Evolutionary conservation across 768 basidiomycete genomes (phyloP).

Genomic region (Tephrocybe sp.): DNA sequence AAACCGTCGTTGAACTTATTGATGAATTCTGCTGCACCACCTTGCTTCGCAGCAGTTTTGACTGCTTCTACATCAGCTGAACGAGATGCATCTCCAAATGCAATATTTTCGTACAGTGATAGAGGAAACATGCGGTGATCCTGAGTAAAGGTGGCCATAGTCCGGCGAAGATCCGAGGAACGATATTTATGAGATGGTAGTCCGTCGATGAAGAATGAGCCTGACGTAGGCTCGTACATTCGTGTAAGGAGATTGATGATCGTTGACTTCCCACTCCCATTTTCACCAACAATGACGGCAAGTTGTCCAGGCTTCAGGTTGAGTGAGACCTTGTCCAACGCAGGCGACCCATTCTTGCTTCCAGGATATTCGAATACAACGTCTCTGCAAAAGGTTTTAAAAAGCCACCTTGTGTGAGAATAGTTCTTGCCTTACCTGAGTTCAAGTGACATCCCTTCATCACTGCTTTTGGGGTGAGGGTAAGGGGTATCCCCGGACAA

Average conservation of each 20-base stretch:
- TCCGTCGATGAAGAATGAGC: constrained; percentile 43
- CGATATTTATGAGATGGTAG: constrained; percentile 34
- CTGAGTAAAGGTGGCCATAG: constrained; percentile 48
- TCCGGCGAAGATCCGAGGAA: constrained; percentile 36
- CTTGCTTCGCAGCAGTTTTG: constrained; percentile 26
- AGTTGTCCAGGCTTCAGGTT: constrained; percentile 43
- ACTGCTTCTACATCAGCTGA: constrained; percentile 19
- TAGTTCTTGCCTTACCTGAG: constrained; percentile 17
- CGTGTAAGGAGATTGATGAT: constrained; percentile 48
- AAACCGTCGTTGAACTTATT: constrained; percentile 15
- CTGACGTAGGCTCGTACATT: constrained; percentile 43
- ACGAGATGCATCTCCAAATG: constrained; percentile 21
- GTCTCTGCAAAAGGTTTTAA: constrained; percentile 30
- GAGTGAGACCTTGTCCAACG: constrained; percentile 40
- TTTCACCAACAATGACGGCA: constrained; percentile 55
- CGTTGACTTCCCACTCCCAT: constrained; percentile 56
- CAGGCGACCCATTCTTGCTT: constrained; percentile 29
- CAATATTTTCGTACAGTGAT: constrained; percentile 41
- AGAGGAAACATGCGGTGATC: constrained; percentile 47
- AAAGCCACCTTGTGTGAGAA: not conserved
- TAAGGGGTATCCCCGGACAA: constrained; percentile 24
- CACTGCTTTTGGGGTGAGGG: constrained; percentile 15
- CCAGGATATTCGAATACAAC: constrained; percentile 54
- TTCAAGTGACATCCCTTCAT: constrained; percentile 26
- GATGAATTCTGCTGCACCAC: constrained; percentile 22